Conservation (phyloP, 2,329 filamentous ascomycete genomes). For the Esteya vermicola region DNA sequence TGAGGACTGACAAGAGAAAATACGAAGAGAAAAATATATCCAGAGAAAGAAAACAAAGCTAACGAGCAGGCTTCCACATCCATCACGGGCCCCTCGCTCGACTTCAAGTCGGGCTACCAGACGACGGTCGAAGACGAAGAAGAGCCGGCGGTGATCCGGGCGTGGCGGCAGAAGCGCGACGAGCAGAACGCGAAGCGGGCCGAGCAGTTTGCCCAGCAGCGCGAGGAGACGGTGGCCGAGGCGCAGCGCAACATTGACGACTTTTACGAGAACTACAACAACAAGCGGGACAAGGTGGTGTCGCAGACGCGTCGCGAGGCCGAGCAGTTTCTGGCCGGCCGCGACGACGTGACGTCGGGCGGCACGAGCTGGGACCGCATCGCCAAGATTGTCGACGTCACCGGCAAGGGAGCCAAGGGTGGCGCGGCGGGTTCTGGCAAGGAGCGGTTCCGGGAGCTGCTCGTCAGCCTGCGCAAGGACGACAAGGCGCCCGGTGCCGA, state of each 20-base stretch:
- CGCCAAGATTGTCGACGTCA: slow-evolving; percentile 92
- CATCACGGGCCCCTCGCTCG: slow-evolving; percentile 61
- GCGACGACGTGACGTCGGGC: slow-evolving; percentile 85
- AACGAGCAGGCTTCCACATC: slow-evolving; percentile 25
- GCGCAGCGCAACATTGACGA: slow-evolving; percentile 93
- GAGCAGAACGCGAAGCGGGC: slow-evolving; percentile 70
- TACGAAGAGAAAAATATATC: neutral
- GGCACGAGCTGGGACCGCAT: slow-evolving; percentile 99
- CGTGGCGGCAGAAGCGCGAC: slow-evolving; percentile 87
- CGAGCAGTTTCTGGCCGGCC: slow-evolving; percentile 75
- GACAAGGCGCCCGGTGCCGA: slow-evolving; percentile 64
- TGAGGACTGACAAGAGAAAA: neutral
- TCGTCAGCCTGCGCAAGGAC: slow-evolving; percentile 81
- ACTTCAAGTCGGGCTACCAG: slow-evolving; percentile 47
- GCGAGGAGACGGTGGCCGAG: slow-evolving; percentile 72
- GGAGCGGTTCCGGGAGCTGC: slow-evolving; percentile 84
- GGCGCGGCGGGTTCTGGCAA: slow-evolving; percentile 86
- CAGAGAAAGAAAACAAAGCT: neutral
- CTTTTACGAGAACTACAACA: slow-evolving; percentile 99
- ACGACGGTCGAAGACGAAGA: slow-evolving; percentile 52
- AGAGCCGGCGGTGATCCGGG: slow-evolving; percentile 75
- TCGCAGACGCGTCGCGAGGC: slow-evolving; percentile 81
- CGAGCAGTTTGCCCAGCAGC: slow-evolving; percentile 69
- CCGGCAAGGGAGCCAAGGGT: slow-evolving; percentile 78
- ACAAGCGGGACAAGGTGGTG: slow-evolving; percentile 90